Evolutionary conservation across 495 filamentous ascomycete genomes (phyloP).

Genomic region (Paragyromitra xinjiangensis): DNA sequence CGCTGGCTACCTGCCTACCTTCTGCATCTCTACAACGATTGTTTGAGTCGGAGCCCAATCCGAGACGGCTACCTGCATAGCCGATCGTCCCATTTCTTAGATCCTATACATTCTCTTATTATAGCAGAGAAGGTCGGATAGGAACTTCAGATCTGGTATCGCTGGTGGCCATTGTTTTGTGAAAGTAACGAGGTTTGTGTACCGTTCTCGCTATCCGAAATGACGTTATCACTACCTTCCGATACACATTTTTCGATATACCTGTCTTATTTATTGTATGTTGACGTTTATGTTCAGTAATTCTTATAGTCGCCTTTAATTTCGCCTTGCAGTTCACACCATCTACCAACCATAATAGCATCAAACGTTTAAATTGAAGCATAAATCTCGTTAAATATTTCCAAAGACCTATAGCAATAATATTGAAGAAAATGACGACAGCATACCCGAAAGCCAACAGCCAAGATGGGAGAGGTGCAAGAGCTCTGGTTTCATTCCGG

Average conservation of each 20-base stretch:
- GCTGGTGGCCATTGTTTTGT: constrained; percentile 4
- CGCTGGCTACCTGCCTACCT: constrained; percentile 33
- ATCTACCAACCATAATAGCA: constrained; percentile 3
- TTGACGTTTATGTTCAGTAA: constrained; percentile 28
- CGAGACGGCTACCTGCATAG: constrained; percentile 51
- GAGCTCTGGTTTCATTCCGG: constrained; percentile 52
- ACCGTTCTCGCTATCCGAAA: constrained; percentile 15
- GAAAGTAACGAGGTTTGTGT: constrained; percentile 46
- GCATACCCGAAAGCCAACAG: constrained; percentile 29
- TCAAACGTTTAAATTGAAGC: not conserved
- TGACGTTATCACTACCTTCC: not conserved
- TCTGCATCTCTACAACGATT: constrained; percentile 29
- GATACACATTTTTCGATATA: constrained; percentile 4
- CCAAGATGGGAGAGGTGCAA: constrained; percentile 26
- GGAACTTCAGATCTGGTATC: constrained; percentile 28
- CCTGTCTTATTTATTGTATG: not conserved
- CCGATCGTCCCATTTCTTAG: constrained; percentile 20
- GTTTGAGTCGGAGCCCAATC: constrained; percentile 6
- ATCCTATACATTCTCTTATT: constrained; percentile 13
- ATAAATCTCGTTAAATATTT: constrained; percentile 9
- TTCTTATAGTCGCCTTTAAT: constrained; percentile 19
- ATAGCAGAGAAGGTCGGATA: constrained; percentile 18
- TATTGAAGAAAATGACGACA: constrained; percentile 30
- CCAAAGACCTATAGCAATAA: not conserved
- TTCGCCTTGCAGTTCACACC: constrained; percentile 8